phyloP scores from a whole-genome alignment of 1,284 basidiomycete species.

The Cryptococcus amylolentus region DNA sequence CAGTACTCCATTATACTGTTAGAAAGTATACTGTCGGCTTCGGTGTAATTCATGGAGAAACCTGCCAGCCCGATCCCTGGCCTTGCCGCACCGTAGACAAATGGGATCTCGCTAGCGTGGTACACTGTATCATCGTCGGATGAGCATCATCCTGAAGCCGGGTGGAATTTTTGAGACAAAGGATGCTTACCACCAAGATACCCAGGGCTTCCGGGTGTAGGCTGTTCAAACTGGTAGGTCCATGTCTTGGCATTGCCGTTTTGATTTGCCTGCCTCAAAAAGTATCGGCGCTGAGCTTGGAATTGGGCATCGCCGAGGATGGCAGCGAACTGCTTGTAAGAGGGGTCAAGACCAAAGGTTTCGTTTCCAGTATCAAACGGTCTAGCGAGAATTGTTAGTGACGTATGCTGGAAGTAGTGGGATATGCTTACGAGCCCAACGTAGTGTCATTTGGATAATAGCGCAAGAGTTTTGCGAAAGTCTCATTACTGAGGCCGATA shows the following conservation, averaged over 20 bases:
- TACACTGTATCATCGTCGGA: constrained; percentile 10
- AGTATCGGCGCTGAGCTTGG: constrained; percentile 31
- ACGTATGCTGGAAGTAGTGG: neutral
- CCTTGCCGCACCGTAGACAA: constrained; percentile 24
- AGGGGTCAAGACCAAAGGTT: constrained; percentile 29
- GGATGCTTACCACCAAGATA: constrained; percentile 24
- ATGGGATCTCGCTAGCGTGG: constrained; percentile 31
- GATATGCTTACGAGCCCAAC: constrained; percentile 25
- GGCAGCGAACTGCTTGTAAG: constrained; percentile 30
- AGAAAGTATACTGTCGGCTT: constrained; percentile 19
- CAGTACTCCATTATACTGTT: constrained; percentile 38
- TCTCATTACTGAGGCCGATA: constrained; percentile 5
- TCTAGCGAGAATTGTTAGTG: constrained; percentile 5
- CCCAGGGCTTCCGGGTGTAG: constrained; percentile 7
- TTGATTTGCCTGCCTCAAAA: constrained; percentile 27
- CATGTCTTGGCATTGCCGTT: constrained; percentile 29
- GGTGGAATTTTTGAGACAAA: neutral
- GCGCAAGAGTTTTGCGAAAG: constrained; percentile 17
- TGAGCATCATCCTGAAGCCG: neutral
- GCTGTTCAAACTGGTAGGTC: constrained; percentile 36
- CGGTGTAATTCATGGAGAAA: constrained; percentile 20
- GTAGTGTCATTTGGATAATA: constrained; percentile 34
- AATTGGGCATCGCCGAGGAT: constrained; percentile 34
- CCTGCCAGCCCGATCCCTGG: neutral
- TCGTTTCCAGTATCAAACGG: constrained; percentile 44